Percentiles rank a stretch among this genome's conserved stretches.
These are phyloP conservation scores for Cystofilobasidium bisporidii DNA, from an alignment of 768 basidiomycete species.

Conservation along the genomic window DNA sequence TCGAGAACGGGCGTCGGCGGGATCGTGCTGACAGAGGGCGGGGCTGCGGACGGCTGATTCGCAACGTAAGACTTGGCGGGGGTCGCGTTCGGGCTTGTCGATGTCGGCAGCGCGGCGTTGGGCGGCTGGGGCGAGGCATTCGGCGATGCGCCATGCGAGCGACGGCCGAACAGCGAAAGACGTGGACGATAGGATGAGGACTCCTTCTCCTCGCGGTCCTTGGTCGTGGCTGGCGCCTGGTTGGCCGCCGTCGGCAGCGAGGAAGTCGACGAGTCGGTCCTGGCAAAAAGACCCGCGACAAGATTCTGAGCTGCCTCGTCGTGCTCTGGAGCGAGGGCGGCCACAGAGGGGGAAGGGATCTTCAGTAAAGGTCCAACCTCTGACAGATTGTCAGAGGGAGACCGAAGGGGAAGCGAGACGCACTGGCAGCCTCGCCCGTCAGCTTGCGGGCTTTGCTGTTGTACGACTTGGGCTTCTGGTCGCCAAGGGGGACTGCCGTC, in stretches of 20 bases:
- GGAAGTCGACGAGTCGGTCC: conserved; percentile 12
- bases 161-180: conserved; percentile 11
- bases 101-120: not conserved
- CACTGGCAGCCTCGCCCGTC: conserved; percentile 14
- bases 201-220: not conserved
- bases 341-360: no score
- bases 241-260: conserved; percentile 8
- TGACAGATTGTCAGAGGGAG: no score
- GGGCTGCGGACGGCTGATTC: conserved; percentile 51
- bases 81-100: not conserved
- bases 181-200: conserved; percentile 14
- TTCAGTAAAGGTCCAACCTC: not conserved
- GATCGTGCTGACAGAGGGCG: conserved; percentile 36
- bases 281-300: conserved; percentile 23
- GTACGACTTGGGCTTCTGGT: conserved; percentile 4
- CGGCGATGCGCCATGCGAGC: conserved; percentile 2
- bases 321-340: not conserved
- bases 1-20: conserved; percentile 44
- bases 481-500: conserved; percentile 13
- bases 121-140: not conserved
- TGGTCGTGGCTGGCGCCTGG: not conserved
- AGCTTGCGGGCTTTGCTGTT: conserved; percentile 1
- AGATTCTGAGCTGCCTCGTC: conserved; percentile 17
- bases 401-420: not conserved
- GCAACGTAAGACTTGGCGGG: conserved; percentile 35